Base-by-base conservation (phyloP, 441 rosid species). In the Arabidopsis hybrid region DNA sequence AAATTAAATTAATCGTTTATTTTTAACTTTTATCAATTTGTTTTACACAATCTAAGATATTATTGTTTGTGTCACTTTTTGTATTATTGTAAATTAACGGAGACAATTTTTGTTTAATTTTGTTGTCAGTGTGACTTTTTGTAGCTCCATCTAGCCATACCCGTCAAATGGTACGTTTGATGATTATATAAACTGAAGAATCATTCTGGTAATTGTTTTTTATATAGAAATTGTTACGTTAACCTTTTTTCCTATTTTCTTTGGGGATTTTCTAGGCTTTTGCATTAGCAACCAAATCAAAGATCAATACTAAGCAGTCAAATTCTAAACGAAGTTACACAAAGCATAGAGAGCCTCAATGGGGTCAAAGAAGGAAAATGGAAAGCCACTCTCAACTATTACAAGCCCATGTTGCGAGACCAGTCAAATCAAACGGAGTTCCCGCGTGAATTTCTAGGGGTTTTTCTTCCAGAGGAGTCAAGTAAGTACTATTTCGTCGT, bases 221-320 rank as follows among this genome's bases (percentile, higher is more conserved):
- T 7, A 2, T 2, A 46, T 6, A 47, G 11, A n/a, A 7, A 7
- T 17, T 6, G 9, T 46, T 6, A 46, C 4, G 18, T 46, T 3
- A 47, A 16, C 52, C 0, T 14, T 2, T 0, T 16, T 43, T n/a
- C n/a, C 6, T 21, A 21, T 21, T 29, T 14, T 5, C 18, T 46
- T 4, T 17, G 9, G 1, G 42, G 3, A 1, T 49, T 38, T 47
- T 67, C 14, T 82, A 89, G 99, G 97, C 86, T 92, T 85, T 83
- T 88, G 79, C 84, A 88, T 66, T 95, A 96, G 99, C 94, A 92
- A 66, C 97, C 97, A 10, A 88, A 87, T 67, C 86, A 87, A 60
- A 93, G 97, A 71, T 79, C 89, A 2, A 87, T 84, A 8, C 88
- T 89, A 31, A 89, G 84, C 89, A 89, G 86, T 75, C 95, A 91